Evolutionary conservation across 495 filamentous ascomycete genomes (phyloP).

Genomic region (Massariosphaeria phaeospora): DNA sequence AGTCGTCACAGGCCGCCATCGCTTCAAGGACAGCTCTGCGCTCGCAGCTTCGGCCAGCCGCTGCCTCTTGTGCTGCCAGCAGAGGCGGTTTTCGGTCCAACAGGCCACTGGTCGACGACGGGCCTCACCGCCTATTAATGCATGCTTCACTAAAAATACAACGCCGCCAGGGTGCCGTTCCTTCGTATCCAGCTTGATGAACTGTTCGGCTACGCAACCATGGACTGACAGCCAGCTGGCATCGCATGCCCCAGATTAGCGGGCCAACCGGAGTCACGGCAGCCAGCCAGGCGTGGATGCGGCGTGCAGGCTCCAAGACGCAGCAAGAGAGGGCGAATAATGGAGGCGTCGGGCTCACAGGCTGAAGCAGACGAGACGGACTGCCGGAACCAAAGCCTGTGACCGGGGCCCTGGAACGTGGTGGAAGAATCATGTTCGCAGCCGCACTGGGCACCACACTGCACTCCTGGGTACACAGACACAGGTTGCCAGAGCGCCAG

Average conservation of each 20-base stretch:
- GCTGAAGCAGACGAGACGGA: conserved; percentile 12
- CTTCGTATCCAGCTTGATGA: conserved; percentile 28
- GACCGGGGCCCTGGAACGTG: conserved; percentile 33
- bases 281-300: conserved; percentile 26
- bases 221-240: conserved; percentile 27
- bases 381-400: conserved; percentile 27
- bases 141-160: conserved; percentile 32
- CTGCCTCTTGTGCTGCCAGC: conserved; percentile 9
- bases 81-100: conserved; percentile 9
- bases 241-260: conserved; percentile 28
- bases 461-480: no score
- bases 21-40: background rate
- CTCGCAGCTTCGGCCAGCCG: conserved; percentile 7
- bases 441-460: no score
- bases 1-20: conserved; percentile 12
- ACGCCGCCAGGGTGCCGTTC: conserved; percentile 24
- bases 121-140: conserved; percentile 34
- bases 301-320: conserved; percentile 17
- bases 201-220: conserved; percentile 29
- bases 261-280: conserved; percentile 9
- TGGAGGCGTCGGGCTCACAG: no score
- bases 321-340: background rate
- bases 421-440: conserved; percentile 25
- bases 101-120: background rate
- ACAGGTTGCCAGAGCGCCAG: conserved; percentile 12